A percentile compares a stretch with the other conserved stretches of the same genome.
Evolutionary conservation across 148 eudicot species (phyloP).

Genomic region (Selenicereus undatus): DNA sequence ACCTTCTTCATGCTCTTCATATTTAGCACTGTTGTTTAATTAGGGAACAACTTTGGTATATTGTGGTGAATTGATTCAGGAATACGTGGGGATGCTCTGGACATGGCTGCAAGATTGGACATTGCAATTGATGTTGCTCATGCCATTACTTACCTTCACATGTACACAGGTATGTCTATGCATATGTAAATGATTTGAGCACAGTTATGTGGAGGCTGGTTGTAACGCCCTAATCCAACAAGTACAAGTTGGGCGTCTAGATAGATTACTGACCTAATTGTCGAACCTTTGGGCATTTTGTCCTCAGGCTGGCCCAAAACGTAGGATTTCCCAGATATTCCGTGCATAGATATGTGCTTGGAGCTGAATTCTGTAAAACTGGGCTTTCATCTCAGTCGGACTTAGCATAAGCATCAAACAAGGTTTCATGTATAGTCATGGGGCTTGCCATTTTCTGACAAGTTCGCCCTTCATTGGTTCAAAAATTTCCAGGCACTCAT

Average conservation of each 20-base stretch:
- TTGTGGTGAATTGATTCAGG: slow-evolving; percentile 33
- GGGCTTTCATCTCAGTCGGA: no score
- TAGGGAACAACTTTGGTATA: background rate
- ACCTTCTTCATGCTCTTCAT: slow-evolving; percentile 12
- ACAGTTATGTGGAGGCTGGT: background rate
- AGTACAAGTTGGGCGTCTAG: background rate
- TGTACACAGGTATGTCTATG: slow-evolving; percentile 58
- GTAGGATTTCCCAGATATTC: background rate
- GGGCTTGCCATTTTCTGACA: no score
- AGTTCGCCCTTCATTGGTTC: no score
- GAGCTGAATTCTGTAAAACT: no score
- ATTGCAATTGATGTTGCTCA: slow-evolving; percentile 87
- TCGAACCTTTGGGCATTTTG: background rate
- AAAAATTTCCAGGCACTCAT: background rate
- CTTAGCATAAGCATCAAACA: no score
- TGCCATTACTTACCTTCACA: slow-evolving; percentile 90
- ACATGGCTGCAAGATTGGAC: slow-evolving; percentile 64
- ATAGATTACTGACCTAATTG: background rate
- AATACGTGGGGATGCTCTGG: slow-evolving; percentile 45
- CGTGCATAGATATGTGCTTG: background rate
- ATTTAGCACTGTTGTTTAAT: background rate
- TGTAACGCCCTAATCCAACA: background rate
- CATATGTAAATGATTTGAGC: background rate
- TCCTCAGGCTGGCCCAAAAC: background rate
- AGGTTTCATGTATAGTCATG: no score